A percentile compares a stretch with the other conserved stretches of the same genome.
Conservation (phyloP, 441 rosid species). For the Adansonia rubrostipa region DNA sequence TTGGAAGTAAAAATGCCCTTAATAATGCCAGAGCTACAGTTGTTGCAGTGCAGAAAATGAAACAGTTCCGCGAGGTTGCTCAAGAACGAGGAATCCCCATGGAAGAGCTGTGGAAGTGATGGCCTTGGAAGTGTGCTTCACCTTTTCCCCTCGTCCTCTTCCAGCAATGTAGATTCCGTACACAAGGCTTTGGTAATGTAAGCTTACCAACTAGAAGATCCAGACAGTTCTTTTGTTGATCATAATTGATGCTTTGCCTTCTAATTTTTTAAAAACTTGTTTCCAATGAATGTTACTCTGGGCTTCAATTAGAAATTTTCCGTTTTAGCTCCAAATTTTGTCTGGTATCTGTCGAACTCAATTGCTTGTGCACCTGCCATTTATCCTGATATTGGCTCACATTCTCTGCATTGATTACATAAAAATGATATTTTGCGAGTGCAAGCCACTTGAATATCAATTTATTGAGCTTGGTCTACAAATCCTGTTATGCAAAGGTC, state of each 20-base stretch:
- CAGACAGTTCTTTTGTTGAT: slow-evolving; percentile 20
- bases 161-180: slow-evolving; percentile 28
- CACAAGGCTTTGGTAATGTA: slow-evolving; percentile 31
- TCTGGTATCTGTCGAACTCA: no score
- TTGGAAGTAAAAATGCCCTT: slow-evolving; percentile 80
- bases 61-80: slow-evolving; percentile 82
- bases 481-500: neutral
- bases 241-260: neutral
- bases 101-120: slow-evolving; percentile 91
- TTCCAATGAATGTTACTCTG: slow-evolving; percentile 5
- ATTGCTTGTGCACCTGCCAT: slow-evolving; percentile 1
- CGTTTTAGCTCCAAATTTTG: neutral
- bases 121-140: slow-evolving; percentile 15
- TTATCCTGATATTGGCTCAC: neutral
- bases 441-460: neutral
- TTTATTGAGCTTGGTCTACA: neutral
- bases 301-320: slow-evolving; percentile 6
- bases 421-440: neutral
- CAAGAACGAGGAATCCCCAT: slow-evolving; percentile 88
- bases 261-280: neutral
- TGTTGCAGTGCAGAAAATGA: slow-evolving; percentile 81
- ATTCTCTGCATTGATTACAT: neutral
- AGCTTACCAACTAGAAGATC: slow-evolving; percentile 25
- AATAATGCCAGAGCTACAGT: slow-evolving; percentile 93
- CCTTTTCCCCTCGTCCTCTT: neutral